Base-by-base conservation (phyloP, 345 rosid genomes). In the Carallia brachiata region DNA sequence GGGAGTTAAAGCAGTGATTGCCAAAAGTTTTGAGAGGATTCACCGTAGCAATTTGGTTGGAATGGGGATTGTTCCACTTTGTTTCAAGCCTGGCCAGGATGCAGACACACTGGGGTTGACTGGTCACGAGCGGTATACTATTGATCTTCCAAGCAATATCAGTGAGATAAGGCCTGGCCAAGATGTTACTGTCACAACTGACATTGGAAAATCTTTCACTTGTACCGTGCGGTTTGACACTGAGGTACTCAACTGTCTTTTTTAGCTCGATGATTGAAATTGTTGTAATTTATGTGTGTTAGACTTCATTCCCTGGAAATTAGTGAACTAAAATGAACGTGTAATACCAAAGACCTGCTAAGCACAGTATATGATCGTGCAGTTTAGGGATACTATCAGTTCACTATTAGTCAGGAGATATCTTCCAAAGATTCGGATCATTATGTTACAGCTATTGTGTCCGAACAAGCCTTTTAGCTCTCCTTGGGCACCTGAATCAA, bases 31-130 rank as follows among this genome's bases (percentile, higher is more conserved):
- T 28, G 99, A 96, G 81, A 90, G 99, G 78, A 96, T 96, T 80
- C 99, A 96, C 61, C 84, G 98, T 60, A 96, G 99, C 74, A 96
- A 96, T 77, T 82, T 92, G 85, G 98, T 92, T 23, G 99, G 99
- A 72, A 96, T 96, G 99, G 99, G 99, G 48, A 85, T 96, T 52
- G 79, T 96, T 70, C 99, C 98, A 0, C 89, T 96, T 59, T 96
- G 98, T 76, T 96, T 90, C 78, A 90, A 89, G 84, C 68, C 89
- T 10, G 98, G 98, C 6, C 89, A 96, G 88, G 99, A 96, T 63
- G 90, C 96, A 2, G 98, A 96, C 67, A 77, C 90, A 0, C 85
- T 96, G 66, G 95, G 96, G 39, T 79, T 92, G 84, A 92, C 95
- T 10, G 99, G 98, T 57, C 94, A 86, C 0, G 98, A 96, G 68